Conservation (phyloP, 1,284 basidiomycete genomes). For the Melanopsichium pennsylvanicum region DNA sequence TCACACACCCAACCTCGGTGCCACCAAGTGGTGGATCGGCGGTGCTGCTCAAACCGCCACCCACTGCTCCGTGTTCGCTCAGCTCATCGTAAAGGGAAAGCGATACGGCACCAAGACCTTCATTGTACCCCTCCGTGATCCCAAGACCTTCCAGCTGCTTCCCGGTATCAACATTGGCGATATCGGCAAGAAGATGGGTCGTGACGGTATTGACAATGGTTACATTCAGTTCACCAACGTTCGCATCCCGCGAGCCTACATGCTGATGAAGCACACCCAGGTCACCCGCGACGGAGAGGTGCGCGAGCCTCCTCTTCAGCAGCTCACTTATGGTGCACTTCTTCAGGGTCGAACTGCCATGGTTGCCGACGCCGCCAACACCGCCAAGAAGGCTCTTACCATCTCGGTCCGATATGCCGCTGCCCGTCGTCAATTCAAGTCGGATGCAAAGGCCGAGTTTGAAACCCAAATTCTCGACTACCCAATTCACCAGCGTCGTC, state of each 20-base stretch:
- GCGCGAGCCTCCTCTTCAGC: slow-evolving; percentile 69
- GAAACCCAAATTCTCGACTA: slow-evolving; percentile 72
- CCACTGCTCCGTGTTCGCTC: slow-evolving; percentile 72
- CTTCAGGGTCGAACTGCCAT: slow-evolving; percentile 71
- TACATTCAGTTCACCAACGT: slow-evolving; percentile 70
- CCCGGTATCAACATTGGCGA: slow-evolving; percentile 72
- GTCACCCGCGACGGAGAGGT: slow-evolving; percentile 69
- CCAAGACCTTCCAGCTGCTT: slow-evolving; percentile 66
- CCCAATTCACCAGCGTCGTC: slow-evolving; percentile 72
- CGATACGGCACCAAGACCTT: slow-evolving; percentile 72
- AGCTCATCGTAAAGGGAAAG: slow-evolving; percentile 70
- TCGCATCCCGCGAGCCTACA: slow-evolving; percentile 70
- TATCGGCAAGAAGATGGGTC: slow-evolving; percentile 73
- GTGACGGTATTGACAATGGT: slow-evolving; percentile 69
- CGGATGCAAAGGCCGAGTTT: slow-evolving; percentile 52
- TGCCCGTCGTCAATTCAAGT: slow-evolving; percentile 70
- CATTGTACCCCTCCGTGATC: slow-evolving; percentile 70
- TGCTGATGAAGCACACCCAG: slow-evolving; percentile 73
- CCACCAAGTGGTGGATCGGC: slow-evolving; percentile 69
- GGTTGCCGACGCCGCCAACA: slow-evolving; percentile 70
- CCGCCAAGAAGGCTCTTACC: slow-evolving; percentile 70
- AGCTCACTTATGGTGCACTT: slow-evolving; percentile 72
- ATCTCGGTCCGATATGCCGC: slow-evolving; percentile 71
- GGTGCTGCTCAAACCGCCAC: slow-evolving; percentile 72
- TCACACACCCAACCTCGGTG: slow-evolving; percentile 68